These are phyloP conservation scores for Colletotrichum sp. DNA, from an alignment of 2,329 filamentous ascomycete genomes.

Conservation along the genomic window DNA sequence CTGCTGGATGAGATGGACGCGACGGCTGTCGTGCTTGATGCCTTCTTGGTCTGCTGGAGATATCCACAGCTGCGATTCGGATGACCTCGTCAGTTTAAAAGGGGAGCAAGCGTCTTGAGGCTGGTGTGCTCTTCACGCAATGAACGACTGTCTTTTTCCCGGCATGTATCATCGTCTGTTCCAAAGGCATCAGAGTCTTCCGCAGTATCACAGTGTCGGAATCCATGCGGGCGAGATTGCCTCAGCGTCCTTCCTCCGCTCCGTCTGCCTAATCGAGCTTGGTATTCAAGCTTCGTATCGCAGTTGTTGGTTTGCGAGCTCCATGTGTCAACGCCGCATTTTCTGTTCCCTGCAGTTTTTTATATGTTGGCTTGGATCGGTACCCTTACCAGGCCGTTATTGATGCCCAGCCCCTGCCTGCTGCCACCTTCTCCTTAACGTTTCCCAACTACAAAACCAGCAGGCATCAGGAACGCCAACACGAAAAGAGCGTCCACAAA, in stretches of 20 bases:
- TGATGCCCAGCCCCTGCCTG: no score
- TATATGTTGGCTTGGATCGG: no score
- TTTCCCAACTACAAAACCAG: not conserved
- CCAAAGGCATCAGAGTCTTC: not conserved
- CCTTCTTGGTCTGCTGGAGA: no score
- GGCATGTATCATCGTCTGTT: not conserved
- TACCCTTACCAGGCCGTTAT: no score
- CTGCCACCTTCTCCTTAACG: no score
- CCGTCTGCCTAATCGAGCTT: not conserved
- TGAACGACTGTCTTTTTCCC: not conserved
- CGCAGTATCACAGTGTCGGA: not conserved
- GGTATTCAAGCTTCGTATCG: rapidly evolving
- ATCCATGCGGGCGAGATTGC: not conserved
- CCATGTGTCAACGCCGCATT: not conserved
- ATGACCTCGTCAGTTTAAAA: not conserved
- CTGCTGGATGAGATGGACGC: not conserved
- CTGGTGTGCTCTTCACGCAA: not conserved
- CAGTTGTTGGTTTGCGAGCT: not conserved
- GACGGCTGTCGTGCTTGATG: not conserved
- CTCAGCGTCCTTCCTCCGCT: not conserved
- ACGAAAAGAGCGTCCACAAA: not conserved
- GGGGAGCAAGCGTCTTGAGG: not conserved
- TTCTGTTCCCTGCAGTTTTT: not conserved
- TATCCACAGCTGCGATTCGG: not conserved
- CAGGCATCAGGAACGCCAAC: not conserved